A percentile compares a stretch with the other conserved stretches of the same genome.
These are phyloP conservation scores for Macrotyloma uniflorum DNA, from an alignment of 306 rosid species.

Conservation along the genomic window DNA sequence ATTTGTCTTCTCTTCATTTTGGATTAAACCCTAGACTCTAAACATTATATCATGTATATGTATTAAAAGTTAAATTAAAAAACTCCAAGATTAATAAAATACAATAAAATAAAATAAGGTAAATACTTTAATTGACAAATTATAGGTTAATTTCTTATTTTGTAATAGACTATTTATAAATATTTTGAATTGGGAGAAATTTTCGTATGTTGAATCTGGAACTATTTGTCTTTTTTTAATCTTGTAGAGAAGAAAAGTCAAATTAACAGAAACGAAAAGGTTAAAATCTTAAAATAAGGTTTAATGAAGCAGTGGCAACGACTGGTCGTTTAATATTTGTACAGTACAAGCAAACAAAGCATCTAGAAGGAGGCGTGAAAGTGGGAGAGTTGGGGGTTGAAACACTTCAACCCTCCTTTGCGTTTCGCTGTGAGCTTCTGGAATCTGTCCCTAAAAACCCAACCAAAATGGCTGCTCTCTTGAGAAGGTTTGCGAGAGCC, in stretches of 20 bases:
- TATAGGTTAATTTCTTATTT: too few relatives aligned
- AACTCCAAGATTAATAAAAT: too few relatives aligned
- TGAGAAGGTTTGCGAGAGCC: conserved; percentile 62
- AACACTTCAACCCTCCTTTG: neutral
- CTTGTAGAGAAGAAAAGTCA: neutral
- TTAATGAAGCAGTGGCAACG: neutral
- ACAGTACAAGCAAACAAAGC: neutral
- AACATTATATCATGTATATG: too few relatives aligned
- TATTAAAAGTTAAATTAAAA: too few relatives aligned
- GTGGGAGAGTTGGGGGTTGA: neutral
- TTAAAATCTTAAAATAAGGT: neutral
- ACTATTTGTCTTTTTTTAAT: too few relatives aligned
- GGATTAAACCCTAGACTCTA: too few relatives aligned
- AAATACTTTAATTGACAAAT: too few relatives aligned
- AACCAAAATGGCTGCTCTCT: conserved; percentile 68
- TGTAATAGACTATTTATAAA: too few relatives aligned
- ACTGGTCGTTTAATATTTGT: neutral
- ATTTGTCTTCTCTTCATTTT: too few relatives aligned
- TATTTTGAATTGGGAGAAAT: too few relatives aligned
- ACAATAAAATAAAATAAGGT: too few relatives aligned
- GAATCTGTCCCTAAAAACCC: conserved; percentile 4
- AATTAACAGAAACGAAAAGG: neutral
- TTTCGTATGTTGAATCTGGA: neutral
- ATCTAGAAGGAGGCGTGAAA: neutral
- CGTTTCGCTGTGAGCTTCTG: too few relatives aligned